phyloP scores from a whole-genome alignment of 345 rosid genomes.

The Dipteronia dyeriana region DNA sequence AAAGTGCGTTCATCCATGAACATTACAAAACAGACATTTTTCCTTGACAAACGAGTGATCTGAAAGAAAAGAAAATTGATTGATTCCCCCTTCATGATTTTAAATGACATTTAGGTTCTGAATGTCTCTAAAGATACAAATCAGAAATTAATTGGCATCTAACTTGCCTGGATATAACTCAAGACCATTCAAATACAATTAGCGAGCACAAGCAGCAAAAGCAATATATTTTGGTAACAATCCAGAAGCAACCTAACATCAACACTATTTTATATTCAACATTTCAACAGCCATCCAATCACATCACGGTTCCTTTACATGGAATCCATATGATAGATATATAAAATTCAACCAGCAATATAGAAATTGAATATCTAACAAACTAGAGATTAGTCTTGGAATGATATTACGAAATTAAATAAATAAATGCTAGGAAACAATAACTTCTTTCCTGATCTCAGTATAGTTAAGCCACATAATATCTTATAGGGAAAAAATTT shows the following conservation, averaged over 20 bases:
- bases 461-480: background rate
- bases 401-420: background rate
- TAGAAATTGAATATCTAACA: background rate
- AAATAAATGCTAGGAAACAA: background rate
- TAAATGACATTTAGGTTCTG: background rate
- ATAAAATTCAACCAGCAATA: background rate
- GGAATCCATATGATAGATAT: background rate
- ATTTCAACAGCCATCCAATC: background rate
- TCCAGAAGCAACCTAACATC: background rate
- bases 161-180: background rate
- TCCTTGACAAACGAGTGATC: constrained; percentile 85
- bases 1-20: constrained; percentile 83
- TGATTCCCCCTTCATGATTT: constrained; percentile 4
- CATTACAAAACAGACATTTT: constrained; percentile 97
- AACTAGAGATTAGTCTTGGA: background rate
- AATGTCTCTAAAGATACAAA: background rate
- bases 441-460: background rate
- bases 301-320: background rate
- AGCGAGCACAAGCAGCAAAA: background rate
- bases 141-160: background rate
- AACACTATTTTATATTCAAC: background rate
- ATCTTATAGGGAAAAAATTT: background rate
- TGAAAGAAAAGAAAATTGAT: constrained; percentile 33
- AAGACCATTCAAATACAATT: background rate
- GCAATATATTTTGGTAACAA: background rate